Conservation (phyloP, 805 yeast species). For the Barnettozyma vustinii region DNA sequence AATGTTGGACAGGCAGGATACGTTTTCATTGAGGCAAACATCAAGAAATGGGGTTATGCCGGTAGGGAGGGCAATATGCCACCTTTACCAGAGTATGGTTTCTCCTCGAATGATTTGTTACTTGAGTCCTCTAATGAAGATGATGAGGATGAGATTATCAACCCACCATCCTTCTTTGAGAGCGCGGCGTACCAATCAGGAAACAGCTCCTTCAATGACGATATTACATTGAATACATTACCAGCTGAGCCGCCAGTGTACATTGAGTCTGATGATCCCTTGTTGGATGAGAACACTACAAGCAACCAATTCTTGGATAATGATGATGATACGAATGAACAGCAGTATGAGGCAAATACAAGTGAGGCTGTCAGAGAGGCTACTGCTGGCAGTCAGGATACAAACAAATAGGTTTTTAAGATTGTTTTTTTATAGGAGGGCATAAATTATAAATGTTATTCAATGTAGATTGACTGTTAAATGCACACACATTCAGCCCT, state of each 20-base stretch:
- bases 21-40: constrained; percentile 79
- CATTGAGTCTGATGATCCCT: constrained; percentile 11
- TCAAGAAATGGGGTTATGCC: constrained; percentile 81
- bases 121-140: constrained; percentile 48
- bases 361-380: constrained; percentile 1
- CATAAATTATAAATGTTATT: neutral
- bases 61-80: constrained; percentile 80
- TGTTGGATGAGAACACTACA: constrained; percentile 5
- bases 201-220: constrained; percentile 24
- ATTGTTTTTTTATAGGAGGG: too few relatives aligned
- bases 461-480: neutral
- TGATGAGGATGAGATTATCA: constrained; percentile 18
- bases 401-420: neutral
- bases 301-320: constrained; percentile 6
- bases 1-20: constrained; percentile 82
- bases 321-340: neutral
- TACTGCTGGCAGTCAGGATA: neutral
- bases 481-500: too few relatives aligned
- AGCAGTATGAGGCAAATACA: constrained; percentile 4
- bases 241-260: constrained; percentile 36
- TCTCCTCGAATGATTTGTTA: constrained; percentile 69
- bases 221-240: constrained; percentile 27
- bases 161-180: constrained; percentile 23
- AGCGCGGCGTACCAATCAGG: constrained; percentile 23
- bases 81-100: constrained; percentile 90